Conservation (phyloP, 768 basidiomycete species). For the Lentinula edodes region DNA sequence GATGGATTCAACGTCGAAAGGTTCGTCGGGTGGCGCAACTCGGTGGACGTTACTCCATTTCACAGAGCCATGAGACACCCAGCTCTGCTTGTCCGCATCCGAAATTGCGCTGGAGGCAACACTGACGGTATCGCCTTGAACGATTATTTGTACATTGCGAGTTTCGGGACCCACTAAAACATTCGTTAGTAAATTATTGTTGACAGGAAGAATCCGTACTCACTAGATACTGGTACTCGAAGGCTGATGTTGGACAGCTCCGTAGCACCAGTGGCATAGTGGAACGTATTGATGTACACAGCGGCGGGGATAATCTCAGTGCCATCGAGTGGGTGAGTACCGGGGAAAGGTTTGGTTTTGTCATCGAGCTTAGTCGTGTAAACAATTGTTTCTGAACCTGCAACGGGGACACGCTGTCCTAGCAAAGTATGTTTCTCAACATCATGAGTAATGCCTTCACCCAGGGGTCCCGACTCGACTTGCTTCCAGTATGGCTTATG, state of each 20-base stretch:
- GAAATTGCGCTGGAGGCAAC: neutral
- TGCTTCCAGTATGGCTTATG: neutral
- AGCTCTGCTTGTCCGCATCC: neutral
- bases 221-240: neutral
- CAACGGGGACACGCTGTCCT: neutral
- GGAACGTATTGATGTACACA: conserved; percentile 1
- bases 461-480: neutral
- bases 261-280: neutral
- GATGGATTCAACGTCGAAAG: neutral
- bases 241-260: neutral
- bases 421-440: neutral
- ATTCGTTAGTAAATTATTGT: neutral
- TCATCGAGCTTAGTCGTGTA: neutral
- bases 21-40: neutral
- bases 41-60: neutral
- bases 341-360: conserved; percentile 2
- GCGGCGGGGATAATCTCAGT: neutral
- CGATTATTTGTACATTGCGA: conserved; percentile 1
- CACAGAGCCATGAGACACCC: neutral
- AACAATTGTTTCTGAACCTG: neutral
- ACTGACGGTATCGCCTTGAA: neutral
- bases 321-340: neutral
- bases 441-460: neutral
- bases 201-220: neutral
- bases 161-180: neutral